These are phyloP conservation scores for Yamadazyma buinensis DNA, from an alignment of 1,139 yeast species.

Conservation along the genomic window DNA sequence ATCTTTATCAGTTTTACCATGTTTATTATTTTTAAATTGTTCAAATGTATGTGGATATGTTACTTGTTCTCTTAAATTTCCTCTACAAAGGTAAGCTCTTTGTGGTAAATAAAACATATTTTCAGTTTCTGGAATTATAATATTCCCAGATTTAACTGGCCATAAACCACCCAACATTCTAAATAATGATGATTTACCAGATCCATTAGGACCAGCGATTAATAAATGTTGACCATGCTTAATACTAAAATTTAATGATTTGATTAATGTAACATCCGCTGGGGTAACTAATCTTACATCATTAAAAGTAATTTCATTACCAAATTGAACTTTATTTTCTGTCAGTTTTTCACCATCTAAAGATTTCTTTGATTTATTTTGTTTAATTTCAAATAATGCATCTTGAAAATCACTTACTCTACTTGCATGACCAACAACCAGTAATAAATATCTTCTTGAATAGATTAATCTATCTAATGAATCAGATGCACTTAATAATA, in stretches of 20 bases:
- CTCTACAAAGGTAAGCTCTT: constrained; percentile 76
- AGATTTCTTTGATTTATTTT: constrained; percentile 13
- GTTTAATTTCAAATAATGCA: constrained; percentile 53
- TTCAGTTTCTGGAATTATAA: constrained; percentile 62
- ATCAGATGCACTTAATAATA: constrained; percentile 80
- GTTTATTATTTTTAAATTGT: constrained; percentile 45
- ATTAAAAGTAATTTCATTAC: constrained; percentile 65
- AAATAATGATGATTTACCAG: constrained; percentile 90
- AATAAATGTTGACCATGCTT: constrained; percentile 81
- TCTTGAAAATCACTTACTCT: constrained; percentile 72
- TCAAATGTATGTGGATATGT: constrained; percentile 76
- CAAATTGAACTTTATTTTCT: constrained; percentile 27
- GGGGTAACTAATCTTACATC: constrained; percentile 82
- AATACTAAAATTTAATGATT: constrained; percentile 64
- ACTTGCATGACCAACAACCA: constrained; percentile 78
- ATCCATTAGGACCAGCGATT: constrained; percentile 94
- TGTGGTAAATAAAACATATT: constrained; percentile 91
- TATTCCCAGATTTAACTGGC: constrained; percentile 70
- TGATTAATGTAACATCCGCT: constrained; percentile 69
- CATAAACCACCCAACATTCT: constrained; percentile 90
- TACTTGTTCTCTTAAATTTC: constrained; percentile 79
- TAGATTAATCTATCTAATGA: constrained; percentile 86
- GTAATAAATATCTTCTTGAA: constrained; percentile 80
- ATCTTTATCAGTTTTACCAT: constrained; percentile 54
- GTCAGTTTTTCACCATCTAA: constrained; percentile 3